Conservation (phyloP, 164 flowering plant genomes). For the Vitis cinerea region DNA sequence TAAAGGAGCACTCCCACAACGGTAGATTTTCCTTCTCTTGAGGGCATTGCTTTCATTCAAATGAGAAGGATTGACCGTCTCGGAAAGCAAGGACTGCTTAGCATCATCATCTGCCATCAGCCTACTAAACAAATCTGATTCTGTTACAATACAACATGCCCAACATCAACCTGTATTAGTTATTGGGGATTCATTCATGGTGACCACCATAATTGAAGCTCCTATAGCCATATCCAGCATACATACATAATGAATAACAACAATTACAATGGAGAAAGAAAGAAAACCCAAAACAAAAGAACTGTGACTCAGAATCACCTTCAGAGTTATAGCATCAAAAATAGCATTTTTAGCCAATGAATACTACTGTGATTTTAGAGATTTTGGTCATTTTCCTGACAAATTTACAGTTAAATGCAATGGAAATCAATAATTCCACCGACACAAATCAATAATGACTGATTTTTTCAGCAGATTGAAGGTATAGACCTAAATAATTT, state of each 20-base stretch:
- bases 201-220: too few species aligned
- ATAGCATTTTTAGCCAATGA: too few species aligned
- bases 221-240: too few species aligned
- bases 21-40: conserved; percentile 34
- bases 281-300: too few species aligned
- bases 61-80: conserved; percentile 19
- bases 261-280: not conserved
- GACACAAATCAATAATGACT: too few species aligned
- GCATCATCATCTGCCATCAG: conserved; percentile 32
- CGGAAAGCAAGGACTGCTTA: conserved; percentile 36
- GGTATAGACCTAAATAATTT: too few species aligned
- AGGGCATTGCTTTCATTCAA: conserved; percentile 12
- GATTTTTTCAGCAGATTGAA: too few species aligned
- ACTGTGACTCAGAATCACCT: too few species aligned
- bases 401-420: not conserved
- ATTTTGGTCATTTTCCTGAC: not conserved
- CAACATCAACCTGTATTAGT: not conserved
- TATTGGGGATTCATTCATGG: too few species aligned
- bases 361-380: not conserved
- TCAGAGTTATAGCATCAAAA: too few species aligned
- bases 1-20: conserved; percentile 27
- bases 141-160: not conserved
- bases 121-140: not conserved
- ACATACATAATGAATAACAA: not conserved
- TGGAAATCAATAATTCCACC: too few species aligned